These are phyloP conservation scores for Erigeron canadensis DNA, from an alignment of 129 eudicot genomes.

Conservation along the genomic window DNA sequence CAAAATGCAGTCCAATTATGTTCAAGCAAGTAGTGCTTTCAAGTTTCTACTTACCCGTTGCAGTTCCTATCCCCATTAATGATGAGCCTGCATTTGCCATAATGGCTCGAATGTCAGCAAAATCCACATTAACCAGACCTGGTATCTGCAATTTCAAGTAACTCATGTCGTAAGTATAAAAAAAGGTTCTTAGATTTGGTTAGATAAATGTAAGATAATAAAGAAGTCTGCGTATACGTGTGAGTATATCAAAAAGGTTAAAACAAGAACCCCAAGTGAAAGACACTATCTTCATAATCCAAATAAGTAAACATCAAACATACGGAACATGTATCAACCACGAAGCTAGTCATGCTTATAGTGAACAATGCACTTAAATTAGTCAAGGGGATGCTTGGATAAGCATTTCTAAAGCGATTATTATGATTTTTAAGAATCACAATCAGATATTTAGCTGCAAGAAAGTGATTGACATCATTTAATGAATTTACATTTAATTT, in stretches of 20 bases:
- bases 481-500: not conserved
- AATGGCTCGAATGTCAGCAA: conserved; percentile 94
- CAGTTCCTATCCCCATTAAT: conserved; percentile 94
- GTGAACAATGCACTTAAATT: not conserved
- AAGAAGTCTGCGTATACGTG: not conserved
- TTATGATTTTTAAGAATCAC: not conserved
- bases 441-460: not conserved
- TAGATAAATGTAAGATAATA: not conserved
- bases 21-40: conserved; percentile 8
- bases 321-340: not conserved
- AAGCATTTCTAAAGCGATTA: not conserved
- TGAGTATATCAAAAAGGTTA: not conserved
- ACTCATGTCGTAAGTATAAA: conserved; percentile 6
- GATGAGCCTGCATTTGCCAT: conserved; percentile 98
- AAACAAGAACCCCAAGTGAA: not conserved
- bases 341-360: not conserved
- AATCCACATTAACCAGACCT: conserved; percentile 90
- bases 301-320: not conserved
- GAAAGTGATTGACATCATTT: not conserved
- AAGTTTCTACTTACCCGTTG: conserved; percentile 57
- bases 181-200: not conserved
- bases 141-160: conserved; percentile 61
- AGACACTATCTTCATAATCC: not conserved
- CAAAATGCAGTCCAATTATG: not conserved
- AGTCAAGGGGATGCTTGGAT: not conserved